Evolutionary conservation across 2,329 filamentous ascomycete species (phyloP), one percentile per base, ranked within the genome.

Genomic region (Aspergillus sp.): DNA sequence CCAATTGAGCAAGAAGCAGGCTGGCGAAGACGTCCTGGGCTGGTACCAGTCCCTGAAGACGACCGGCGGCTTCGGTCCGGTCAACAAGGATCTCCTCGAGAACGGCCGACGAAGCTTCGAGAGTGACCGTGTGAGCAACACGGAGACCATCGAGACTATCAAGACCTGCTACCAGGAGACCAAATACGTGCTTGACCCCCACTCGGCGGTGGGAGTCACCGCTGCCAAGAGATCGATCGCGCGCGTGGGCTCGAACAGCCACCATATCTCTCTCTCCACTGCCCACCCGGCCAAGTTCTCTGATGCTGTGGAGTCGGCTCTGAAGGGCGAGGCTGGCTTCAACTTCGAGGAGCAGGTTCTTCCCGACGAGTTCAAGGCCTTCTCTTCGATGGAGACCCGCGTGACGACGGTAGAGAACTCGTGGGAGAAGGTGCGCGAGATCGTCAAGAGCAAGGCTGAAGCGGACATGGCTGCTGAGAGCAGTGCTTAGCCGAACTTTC

Each of bases 211-310:
- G 43, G 94, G 92, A 51, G 81, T 96, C 36, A 81, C 87, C 16
- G 92, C 90, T 1, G 82, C 92, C 0, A 69, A 84, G 50, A 82
- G 91, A 52, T 91, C 89, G 2, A 79, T 89, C 32, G 68, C 76
- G 41, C 78, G 83, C 0, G 69, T 36, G 30, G 19, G 78, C 41
- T 70, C 77, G 2, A 68, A 72, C 2, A 76, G 76, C 14, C 74
- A 86, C 48, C 88, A 95, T 70, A 88, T 99, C 64, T 86, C 90
- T 1, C 83, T 99, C 2, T 89, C 92, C 1, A 99, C 94, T 2
- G 94, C 94, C 2, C 94, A 99, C 72, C 93, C 94, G 0, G 94
- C 93, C 56, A 99, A 99, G 73, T 99, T 99, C 66, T 85, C 88
- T 0, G 83, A 84, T 30, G 92, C 92, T 0, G 93, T 99, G 1